Conservation (phyloP, 176 grass and related monocot genomes). For the Secale cereale region DNA sequence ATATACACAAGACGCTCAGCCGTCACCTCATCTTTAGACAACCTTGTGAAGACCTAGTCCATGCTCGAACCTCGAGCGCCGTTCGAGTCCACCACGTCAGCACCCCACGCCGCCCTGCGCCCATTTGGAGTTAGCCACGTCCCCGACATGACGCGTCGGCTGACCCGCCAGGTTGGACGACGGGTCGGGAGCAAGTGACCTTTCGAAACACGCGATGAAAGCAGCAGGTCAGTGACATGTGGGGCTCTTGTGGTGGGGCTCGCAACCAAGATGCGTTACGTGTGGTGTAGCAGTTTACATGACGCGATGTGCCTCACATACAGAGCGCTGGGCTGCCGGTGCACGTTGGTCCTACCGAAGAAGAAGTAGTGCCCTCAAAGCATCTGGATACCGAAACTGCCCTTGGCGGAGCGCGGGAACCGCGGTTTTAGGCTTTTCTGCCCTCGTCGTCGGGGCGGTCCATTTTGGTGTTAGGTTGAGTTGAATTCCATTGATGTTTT, state of each 20-base stretch:
- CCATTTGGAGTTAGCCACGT: conserved; percentile 4
- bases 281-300: background rate
- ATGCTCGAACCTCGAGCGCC: background rate
- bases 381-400: background rate
- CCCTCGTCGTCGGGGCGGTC: background rate
- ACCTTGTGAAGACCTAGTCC: background rate
- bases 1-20: background rate
- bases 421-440: background rate
- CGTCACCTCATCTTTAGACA: background rate
- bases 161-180: conserved; percentile 37
- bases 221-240: background rate
- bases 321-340: background rate
- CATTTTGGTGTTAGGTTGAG: too few species aligned
- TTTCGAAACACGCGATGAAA: background rate
- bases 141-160: conserved; percentile 20
- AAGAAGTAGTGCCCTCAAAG: background rate
- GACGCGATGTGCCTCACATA: background rate
- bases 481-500: background rate
- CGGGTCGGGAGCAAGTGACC: background rate
- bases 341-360: background rate
- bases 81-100: background rate
- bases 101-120: background rate
- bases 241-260: background rate
- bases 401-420: background rate
- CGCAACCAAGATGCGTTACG: background rate